Percentiles rank a stretch among this genome's conserved stretches.
These are phyloP conservation scores for Noccaea bulbosa DNA, from an alignment of 345 rosid species.

Conservation along the genomic window DNA sequence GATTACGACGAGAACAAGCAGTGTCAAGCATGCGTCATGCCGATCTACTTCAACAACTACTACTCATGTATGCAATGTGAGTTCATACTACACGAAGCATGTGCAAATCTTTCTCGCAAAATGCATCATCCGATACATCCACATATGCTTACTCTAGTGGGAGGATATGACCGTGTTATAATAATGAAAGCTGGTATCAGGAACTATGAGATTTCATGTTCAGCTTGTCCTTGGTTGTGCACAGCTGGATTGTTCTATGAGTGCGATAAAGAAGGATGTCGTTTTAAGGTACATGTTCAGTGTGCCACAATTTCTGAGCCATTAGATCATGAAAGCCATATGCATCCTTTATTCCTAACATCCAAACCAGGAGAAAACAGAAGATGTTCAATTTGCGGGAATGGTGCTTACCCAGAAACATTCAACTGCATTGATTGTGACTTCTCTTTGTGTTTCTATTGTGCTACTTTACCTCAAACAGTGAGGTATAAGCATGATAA, in stretches of 20 bases:
- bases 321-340: neutral
- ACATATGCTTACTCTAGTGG: neutral
- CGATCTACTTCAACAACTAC: neutral
- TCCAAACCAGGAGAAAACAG: too few species aligned
- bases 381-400: too few species aligned
- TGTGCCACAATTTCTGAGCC: neutral
- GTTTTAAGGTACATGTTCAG: neutral
- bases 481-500: too few species aligned
- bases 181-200: too few species aligned
- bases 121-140: neutral
- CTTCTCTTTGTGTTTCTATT: too few species aligned
- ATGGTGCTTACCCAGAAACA: too few species aligned
- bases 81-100: neutral
- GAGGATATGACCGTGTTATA: neutral
- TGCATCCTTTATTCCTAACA: neutral
- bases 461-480: too few species aligned
- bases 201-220: neutral
- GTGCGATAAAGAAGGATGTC: neutral
- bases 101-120: neutral
- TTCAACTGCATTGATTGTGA: too few species aligned
- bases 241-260: neutral
- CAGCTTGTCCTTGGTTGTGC: neutral
- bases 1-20: neutral
- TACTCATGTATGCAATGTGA: neutral
- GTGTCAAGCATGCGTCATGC: neutral